These are phyloP conservation scores for Salisapilia sapeloensis DNA, from an alignment of 352 stramenopile species.

Conservation along the genomic window DNA sequence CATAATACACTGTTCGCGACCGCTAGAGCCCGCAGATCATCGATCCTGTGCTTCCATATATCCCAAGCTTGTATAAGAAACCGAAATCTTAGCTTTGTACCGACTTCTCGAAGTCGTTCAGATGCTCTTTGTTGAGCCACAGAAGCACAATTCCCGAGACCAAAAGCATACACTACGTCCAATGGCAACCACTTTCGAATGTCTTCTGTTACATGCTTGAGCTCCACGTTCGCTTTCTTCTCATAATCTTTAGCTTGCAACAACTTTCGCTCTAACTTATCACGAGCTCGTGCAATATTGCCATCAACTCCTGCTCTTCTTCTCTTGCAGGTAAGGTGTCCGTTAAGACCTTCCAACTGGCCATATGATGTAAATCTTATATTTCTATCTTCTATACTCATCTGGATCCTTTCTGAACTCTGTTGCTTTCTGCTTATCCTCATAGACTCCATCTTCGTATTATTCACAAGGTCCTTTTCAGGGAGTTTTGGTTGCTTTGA, in stretches of 20 bases:
- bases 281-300: slow-evolving; percentile 4
- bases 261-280: too few species aligned
- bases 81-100: slow-evolving; percentile 17
- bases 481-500: too few species aligned
- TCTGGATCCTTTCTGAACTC: slow-evolving; percentile 3
- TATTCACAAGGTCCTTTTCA: too few species aligned
- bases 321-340: slow-evolving; percentile 1
- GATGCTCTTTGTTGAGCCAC: slow-evolving; percentile 37
- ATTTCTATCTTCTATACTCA: slow-evolving; percentile 4
- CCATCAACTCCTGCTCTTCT: slow-evolving; percentile 3
- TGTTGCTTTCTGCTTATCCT: neutral
- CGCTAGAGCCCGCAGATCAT: slow-evolving; percentile 2
- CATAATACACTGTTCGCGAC: too few species aligned
- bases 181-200: slow-evolving; percentile 43
- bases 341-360: neutral
- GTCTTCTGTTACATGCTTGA: too few species aligned
- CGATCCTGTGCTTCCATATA: slow-evolving; percentile 19
- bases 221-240: slow-evolving; percentile 20
- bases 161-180: slow-evolving; percentile 44
- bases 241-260: slow-evolving; percentile 20
- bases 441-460: slow-evolving; percentile 4
- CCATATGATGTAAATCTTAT: neutral
- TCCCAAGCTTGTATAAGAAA: slow-evolving; percentile 19
- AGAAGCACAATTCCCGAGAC: slow-evolving; percentile 37
- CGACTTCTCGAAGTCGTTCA: slow-evolving; percentile 19